phyloP scores from a whole-genome alignment of 2,329 filamentous ascomycete genomes.

The Xenoacremonium recifei region DNA sequence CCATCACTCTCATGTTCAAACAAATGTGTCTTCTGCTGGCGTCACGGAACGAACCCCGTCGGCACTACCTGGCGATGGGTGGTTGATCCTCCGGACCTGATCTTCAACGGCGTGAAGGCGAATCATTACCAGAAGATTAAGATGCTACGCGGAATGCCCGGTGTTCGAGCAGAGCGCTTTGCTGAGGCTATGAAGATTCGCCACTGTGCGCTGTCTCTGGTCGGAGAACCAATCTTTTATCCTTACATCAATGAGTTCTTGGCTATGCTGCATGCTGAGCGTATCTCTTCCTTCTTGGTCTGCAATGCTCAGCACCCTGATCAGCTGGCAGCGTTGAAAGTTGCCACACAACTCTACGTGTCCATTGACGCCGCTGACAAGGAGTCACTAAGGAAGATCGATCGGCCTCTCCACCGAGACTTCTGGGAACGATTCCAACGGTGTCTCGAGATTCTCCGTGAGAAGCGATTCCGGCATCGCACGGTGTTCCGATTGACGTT shows the following conservation, averaged over 20 bases:
- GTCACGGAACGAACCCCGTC: slow-evolving; percentile 94
- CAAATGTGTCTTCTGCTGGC: slow-evolving; percentile 99
- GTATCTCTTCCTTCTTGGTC: slow-evolving; percentile 91
- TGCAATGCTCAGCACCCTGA: slow-evolving; percentile 97
- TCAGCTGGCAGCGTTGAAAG: slow-evolving; percentile 76
- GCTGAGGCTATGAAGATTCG: slow-evolving; percentile 89
- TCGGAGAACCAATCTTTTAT: slow-evolving; percentile 98
- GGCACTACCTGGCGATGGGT: slow-evolving; percentile 97
- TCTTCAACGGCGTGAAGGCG: slow-evolving; percentile 86
- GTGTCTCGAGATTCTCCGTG: slow-evolving; percentile 84
- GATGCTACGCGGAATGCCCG: slow-evolving; percentile 91
- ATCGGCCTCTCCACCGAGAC: slow-evolving; percentile 88
- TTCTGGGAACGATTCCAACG: slow-evolving; percentile 96
- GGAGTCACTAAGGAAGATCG: slow-evolving; percentile 83
- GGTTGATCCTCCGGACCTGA: slow-evolving; percentile 84
- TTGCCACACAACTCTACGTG: slow-evolving; percentile 93
- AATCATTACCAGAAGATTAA: slow-evolving; percentile 98
- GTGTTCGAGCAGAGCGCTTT: slow-evolving; percentile 87
- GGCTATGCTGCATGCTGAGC: slow-evolving; percentile 76
- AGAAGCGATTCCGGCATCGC: slow-evolving; percentile 79
- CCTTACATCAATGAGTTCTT: slow-evolving; percentile 95
- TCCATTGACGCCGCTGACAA: slow-evolving; percentile 93
- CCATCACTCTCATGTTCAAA: slow-evolving; percentile 95
- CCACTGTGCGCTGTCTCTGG: slow-evolving; percentile 87
- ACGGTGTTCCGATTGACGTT: slow-evolving; percentile 94